Conservation (phyloP, 371 early-diverging fungal species). For the Smittium mucronatum region DNA sequence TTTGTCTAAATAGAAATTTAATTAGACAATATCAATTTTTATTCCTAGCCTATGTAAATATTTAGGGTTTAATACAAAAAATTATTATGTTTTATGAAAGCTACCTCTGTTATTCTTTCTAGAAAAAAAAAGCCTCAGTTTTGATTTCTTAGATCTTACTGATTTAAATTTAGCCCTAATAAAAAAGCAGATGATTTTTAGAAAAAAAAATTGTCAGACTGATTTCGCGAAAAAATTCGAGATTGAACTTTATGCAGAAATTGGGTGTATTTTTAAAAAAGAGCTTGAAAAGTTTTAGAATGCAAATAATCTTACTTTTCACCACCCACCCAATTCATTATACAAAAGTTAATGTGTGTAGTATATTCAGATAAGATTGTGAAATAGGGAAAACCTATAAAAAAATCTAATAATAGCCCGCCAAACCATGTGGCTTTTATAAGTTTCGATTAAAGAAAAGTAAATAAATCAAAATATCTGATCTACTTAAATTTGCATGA, state of each 20-base stretch:
- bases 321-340: background rate
- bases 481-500: no score
- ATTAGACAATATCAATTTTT: background rate
- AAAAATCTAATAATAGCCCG: no score
- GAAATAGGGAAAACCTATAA: no score
- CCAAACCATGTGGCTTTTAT: no score
- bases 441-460: no score
- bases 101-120: background rate
- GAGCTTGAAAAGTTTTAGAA: background rate
- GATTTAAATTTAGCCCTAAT: background rate
- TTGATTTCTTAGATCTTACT: background rate
- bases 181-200: background rate
- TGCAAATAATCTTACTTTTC: background rate
- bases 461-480: no score
- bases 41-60: background rate
- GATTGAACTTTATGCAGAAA: background rate
- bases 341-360: no score
- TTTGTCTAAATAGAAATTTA: no score
- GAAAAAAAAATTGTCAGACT: background rate
- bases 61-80: background rate
- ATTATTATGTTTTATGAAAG: background rate
- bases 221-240: background rate
- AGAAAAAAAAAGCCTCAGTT: background rate
- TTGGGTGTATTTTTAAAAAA: background rate
- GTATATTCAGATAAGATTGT: no score